Percentiles rank a stretch among this genome's conserved stretches.
These are phyloP conservation scores for Auricularia sp. DNA, from an alignment of 768 basidiomycete genomes.

Conservation along the genomic window DNA sequence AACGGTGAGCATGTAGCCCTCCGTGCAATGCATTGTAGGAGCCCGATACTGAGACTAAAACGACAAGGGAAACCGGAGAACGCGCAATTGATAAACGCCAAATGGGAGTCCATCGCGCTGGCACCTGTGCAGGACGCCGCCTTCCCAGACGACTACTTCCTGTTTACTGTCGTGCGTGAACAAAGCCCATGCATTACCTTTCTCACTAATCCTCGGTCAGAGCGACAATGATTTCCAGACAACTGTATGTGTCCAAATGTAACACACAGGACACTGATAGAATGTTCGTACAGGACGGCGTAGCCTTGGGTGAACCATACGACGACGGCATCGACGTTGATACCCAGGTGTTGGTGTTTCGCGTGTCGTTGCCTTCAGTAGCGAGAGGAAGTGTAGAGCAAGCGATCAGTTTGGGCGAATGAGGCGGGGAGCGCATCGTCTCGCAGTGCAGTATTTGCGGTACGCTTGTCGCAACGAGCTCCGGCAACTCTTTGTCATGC, in stretches of 20 bases:
- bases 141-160: constrained; percentile 56
- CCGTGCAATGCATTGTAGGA: not conserved
- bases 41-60: not conserved
- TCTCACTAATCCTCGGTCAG: constrained; percentile 15
- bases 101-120: constrained; percentile 60
- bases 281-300: constrained; percentile 26
- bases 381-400: constrained; percentile 9
- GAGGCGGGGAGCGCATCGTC: not conserved
- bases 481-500: too few species aligned
- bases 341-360: constrained; percentile 53
- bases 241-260: constrained; percentile 10
- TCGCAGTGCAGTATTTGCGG: too few species aligned
- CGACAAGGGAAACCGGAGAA: constrained; percentile 37
- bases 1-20: constrained; percentile 29
- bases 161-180: constrained; percentile 47
- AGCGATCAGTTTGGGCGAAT: constrained; percentile 8
- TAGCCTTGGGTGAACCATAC: constrained; percentile 40
- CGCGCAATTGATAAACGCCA: constrained; percentile 46
- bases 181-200: not conserved
- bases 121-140: constrained; percentile 41
- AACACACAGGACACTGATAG: too few species aligned
- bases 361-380: constrained; percentile 42
- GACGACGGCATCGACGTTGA: constrained; percentile 48
- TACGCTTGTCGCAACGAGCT: too few species aligned
- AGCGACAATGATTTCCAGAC: constrained; percentile 59